Conservation (phyloP, 176 grass and related monocot genomes). For the Hordeum marinum region DNA sequence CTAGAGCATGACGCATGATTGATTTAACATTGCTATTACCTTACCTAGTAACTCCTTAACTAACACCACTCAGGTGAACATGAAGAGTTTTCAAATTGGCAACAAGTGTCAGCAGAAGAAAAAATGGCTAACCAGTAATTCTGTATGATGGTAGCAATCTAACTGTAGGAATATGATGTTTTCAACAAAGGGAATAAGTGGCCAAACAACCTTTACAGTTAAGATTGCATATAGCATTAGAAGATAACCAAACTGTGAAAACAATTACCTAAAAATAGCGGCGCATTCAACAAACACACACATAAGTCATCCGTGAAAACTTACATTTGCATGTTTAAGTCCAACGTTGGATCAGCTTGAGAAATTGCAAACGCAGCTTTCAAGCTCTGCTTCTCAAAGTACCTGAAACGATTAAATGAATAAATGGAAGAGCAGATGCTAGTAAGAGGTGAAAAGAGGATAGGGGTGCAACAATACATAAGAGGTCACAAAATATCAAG, state of each 20-base stretch:
- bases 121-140: neutral
- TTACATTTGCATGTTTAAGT: slow-evolving; percentile 97
- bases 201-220: neutral
- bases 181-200: neutral
- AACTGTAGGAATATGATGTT: neutral
- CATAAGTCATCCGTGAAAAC: slow-evolving; percentile 5
- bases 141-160: neutral
- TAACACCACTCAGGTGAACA: neutral
- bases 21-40: neutral
- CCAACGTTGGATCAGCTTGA: slow-evolving; percentile 83
- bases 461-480: neutral
- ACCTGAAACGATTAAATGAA: slow-evolving; percentile 48
- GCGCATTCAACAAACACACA: neutral
- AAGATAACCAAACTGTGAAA: slow-evolving; percentile 1
- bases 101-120: neutral
- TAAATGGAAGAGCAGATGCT: neutral
- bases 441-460: neutral
- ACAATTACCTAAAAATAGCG: neutral
- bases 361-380: slow-evolving; percentile 66
- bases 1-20: neutral
- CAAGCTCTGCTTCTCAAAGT: slow-evolving; percentile 82
- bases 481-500: neutral
- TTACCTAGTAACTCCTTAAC: neutral
- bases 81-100: neutral
- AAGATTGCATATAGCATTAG: slow-evolving; percentile 7